Conservation (phyloP, 805 yeast species). For the Myxozyma lipomycoides region DNA sequence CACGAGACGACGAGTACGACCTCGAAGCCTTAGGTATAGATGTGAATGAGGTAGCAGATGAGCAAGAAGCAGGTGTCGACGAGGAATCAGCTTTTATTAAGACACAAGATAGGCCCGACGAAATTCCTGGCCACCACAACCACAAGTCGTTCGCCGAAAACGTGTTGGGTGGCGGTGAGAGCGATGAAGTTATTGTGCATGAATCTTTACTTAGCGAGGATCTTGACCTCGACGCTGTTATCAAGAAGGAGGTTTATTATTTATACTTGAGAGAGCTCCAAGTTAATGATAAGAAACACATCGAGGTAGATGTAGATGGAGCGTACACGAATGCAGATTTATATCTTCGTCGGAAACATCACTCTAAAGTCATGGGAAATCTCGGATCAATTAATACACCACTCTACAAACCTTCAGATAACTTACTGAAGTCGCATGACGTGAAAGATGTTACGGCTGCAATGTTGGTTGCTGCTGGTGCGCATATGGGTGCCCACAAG, state of each 20-base stretch:
- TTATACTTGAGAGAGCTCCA: background rate
- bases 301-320: background rate
- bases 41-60: no score
- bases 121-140: background rate
- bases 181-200: background rate
- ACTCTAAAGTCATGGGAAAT: conserved; percentile 7
- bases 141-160: conserved; percentile 4
- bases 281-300: background rate
- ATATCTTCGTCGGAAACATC: conserved; percentile 23
- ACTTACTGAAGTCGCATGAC: conserved; percentile 5
- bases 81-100: conserved; percentile 21
- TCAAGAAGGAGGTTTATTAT: background rate
- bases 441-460: conserved; percentile 54
- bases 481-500: conserved; percentile 85
- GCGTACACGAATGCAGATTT: conserved; percentile 18
- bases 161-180: background rate
- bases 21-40: no score
- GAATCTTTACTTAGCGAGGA: background rate
- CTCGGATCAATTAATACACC: conserved; percentile 13
- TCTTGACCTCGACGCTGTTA: background rate
- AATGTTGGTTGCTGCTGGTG: conserved; percentile 82
- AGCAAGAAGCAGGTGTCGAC: conserved; percentile 22
- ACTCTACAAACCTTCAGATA: conserved; percentile 11
- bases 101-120: conserved; percentile 5
- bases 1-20: no score